Conservation (phyloP, 805 yeast genomes). For the Barnettozyma sucrosica region DNA sequence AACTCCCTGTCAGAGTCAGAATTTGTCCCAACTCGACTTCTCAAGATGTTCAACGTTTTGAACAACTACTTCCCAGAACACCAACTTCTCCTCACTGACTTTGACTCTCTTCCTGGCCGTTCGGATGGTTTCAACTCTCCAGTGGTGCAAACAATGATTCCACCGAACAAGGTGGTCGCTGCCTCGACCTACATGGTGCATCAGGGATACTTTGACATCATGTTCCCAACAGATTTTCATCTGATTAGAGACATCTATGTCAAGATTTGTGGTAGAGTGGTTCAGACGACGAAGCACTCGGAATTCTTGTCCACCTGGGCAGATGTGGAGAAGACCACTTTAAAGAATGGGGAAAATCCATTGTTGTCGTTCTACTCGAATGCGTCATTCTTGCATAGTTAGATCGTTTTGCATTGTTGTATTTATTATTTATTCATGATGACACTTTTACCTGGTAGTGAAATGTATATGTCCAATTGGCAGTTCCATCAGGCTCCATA, state of each 20-base stretch:
- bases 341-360: slow-evolving; percentile 78
- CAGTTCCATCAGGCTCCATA: too few species aligned
- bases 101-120: slow-evolving; percentile 38
- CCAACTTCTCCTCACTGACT: slow-evolving; percentile 68
- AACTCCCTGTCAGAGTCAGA: slow-evolving; percentile 64
- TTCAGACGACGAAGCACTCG: slow-evolving; percentile 49
- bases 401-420: background rate
- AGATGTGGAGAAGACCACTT: slow-evolving; percentile 57
- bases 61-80: slow-evolving; percentile 69
- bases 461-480: too few species aligned
- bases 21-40: slow-evolving; percentile 71
- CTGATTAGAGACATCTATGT: slow-evolving; percentile 56
- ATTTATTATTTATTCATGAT: background rate
- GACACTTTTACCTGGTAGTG: background rate
- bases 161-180: slow-evolving; percentile 56
- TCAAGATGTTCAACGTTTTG: slow-evolving; percentile 59
- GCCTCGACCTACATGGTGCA: slow-evolving; percentile 72
- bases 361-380: slow-evolving; percentile 73
- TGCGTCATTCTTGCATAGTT: slow-evolving; percentile 53
- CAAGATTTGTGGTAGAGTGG: slow-evolving; percentile 55
- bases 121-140: slow-evolving; percentile 63
- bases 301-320: slow-evolving; percentile 70
- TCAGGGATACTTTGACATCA: slow-evolving; percentile 81
- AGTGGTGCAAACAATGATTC: slow-evolving; percentile 71
- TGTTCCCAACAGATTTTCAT: slow-evolving; percentile 78